phyloP scores from a whole-genome alignment of 164 flowering plant genomes.

The Macadamia tetraphylla region DNA sequence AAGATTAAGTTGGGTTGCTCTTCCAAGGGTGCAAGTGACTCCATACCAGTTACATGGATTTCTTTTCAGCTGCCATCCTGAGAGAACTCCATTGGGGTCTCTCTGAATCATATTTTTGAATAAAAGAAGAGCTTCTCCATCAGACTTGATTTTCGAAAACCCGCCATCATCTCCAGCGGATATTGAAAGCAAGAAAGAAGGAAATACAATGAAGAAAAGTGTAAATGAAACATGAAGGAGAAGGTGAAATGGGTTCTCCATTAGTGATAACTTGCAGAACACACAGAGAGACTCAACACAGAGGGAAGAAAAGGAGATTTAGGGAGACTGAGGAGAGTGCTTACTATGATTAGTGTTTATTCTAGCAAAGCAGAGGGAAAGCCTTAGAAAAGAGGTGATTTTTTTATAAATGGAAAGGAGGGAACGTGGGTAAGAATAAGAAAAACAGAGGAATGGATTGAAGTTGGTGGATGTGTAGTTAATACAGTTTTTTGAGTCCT shows the following conservation, averaged over 20 bases:
- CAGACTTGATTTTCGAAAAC: conserved; percentile 33
- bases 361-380: conserved; percentile 27
- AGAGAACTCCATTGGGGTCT: conserved; percentile 57
- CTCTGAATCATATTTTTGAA: conserved; percentile 59
- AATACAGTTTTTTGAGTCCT: conserved; percentile 3
- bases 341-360: conserved; percentile 39
- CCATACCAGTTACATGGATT: conserved; percentile 71
- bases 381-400: conserved; percentile 34
- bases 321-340: conserved; percentile 19
- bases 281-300: not conserved
- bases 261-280: conserved; percentile 16
- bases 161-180: conserved; percentile 15
- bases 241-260: conserved; percentile 37
- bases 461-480: conserved; percentile 12
- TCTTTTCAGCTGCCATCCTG: conserved; percentile 42
- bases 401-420: conserved; percentile 26
- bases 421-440: conserved; percentile 23
- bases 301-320: not conserved
- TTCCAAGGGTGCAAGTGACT: conserved; percentile 46
- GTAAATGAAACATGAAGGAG: conserved; percentile 16
- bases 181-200: not conserved
- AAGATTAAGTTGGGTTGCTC: conserved; percentile 61
- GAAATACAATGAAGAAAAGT: conserved; percentile 13
- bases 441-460: conserved; percentile 13
- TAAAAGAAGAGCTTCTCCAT: conserved; percentile 48